Percentiles rank a stretch among this genome's conserved stretches.
phyloP scores from a whole-genome alignment of 805 yeast genomes.

The Saturnispora dispora region DNA sequence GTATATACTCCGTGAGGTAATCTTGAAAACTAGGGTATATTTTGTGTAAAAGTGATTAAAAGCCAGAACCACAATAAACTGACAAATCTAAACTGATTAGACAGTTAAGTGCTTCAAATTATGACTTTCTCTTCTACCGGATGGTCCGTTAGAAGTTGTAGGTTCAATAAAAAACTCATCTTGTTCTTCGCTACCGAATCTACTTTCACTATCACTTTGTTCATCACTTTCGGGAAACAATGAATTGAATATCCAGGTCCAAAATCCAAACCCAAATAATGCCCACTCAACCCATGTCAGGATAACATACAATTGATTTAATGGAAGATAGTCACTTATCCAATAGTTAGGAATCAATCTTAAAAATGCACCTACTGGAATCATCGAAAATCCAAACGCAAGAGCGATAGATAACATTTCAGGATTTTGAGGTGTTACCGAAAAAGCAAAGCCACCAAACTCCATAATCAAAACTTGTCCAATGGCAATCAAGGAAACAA shows the following conservation, averaged over 20 bases:
- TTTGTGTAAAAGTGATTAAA: not conserved
- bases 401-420: constrained; percentile 88
- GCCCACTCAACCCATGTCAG: constrained; percentile 14
- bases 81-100: not conserved
- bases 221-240: not conserved
- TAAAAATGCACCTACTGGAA: constrained; percentile 71
- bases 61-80: not conserved
- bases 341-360: constrained; percentile 79
- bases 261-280: constrained; percentile 14
- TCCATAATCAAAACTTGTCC: constrained; percentile 87
- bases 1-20: not conserved
- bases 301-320: constrained; percentile 21
- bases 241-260: not conserved
- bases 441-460: constrained; percentile 95
- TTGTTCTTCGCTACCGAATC: not conserved
- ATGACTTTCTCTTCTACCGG: constrained; percentile 4
- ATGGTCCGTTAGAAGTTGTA: not conserved
- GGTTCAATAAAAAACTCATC: constrained; percentile 5
- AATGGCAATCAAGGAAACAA: constrained; percentile 67
- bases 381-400: constrained; percentile 66
- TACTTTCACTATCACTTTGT: not conserved
- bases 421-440: constrained; percentile 69
- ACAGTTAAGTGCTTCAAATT: not conserved
- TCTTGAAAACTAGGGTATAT: not conserved
- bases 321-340: constrained; percentile 61